Conservation (phyloP, 2,329 filamentous ascomycete species). For the Cylindrodendrum hubeiense region DNA sequence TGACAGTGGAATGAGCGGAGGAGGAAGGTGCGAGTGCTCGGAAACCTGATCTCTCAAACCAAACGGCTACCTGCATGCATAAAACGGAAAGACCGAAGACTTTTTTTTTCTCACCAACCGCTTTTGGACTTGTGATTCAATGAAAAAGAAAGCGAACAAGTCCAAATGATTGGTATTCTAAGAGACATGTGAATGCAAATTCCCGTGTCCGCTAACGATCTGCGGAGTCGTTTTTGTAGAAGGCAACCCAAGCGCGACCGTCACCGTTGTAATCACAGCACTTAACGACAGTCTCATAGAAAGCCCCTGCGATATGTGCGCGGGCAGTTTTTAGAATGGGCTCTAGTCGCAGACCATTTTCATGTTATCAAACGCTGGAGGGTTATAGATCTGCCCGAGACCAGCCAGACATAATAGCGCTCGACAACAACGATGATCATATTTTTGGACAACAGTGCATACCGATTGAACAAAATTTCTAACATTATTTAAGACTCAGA, state of each 20-base stretch:
- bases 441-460: too few relatives aligned
- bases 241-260: not conserved
- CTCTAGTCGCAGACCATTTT: too few relatives aligned
- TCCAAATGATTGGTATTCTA: not conserved
- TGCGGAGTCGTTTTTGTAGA: not conserved
- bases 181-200: not conserved
- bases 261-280: not conserved
- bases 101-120: not conserved
- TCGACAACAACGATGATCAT: too few relatives aligned
- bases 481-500: too few relatives aligned
- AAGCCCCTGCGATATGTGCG: too few relatives aligned
- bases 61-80: not conserved
- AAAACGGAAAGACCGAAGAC: not conserved
- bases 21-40: not conserved
- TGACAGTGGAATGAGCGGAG: slow-evolving; percentile 16
- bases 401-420: too few relatives aligned
- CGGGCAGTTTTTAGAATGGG: too few relatives aligned
- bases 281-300: too few relatives aligned
- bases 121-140: not conserved
- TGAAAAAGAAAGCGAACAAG: not conserved
- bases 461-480: too few relatives aligned
- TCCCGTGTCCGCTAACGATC: not conserved
- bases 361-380: too few relatives aligned
- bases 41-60: not conserved
- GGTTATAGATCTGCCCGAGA: too few relatives aligned